Conservation (phyloP, 345 rosid genomes). For the Rhodomyrtus tomentosa region DNA sequence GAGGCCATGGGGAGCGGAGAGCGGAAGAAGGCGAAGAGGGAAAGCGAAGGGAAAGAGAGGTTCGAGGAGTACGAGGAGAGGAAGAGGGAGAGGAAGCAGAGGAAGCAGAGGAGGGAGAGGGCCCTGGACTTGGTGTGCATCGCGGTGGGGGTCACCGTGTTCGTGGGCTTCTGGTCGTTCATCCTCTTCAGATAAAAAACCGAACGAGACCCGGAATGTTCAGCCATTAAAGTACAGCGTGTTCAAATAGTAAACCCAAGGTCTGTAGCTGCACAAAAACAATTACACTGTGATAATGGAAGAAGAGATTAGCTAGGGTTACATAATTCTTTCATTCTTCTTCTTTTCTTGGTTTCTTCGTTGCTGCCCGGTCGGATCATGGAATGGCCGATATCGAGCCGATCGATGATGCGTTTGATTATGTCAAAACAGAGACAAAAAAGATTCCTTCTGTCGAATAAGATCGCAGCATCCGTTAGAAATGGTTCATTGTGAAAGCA, state of each 20-base stretch:
- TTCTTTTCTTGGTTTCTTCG: not conserved
- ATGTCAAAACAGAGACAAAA: not conserved
- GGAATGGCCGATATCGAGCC: not conserved
- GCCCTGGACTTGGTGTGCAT: constrained; percentile 23
- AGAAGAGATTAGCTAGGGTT: not conserved
- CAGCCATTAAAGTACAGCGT: not conserved
- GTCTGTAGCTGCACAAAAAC: not conserved
- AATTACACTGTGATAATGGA: no score
- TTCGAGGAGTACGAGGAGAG: constrained; percentile 27
- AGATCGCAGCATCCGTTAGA: not conserved
- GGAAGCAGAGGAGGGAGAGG: constrained; percentile 18
- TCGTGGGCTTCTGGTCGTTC: constrained; percentile 45
- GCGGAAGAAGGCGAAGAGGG: constrained; percentile 14
- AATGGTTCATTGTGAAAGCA: not conserved
- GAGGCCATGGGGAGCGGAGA: constrained; percentile 29
- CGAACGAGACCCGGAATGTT: not conserved
- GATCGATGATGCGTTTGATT: not conserved
- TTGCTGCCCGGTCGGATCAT: not conserved
- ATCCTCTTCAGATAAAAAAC: constrained; percentile 23
- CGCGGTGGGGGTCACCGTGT: constrained; percentile 24
- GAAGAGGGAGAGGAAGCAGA: constrained; percentile 29
- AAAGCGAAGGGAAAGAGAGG: constrained; percentile 21
- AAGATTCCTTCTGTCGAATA: not conserved
- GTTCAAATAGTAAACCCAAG: not conserved
- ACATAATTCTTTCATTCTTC: not conserved